These are phyloP conservation scores for Neonectria magnoliae DNA, from an alignment of 2,329 filamentous ascomycete species.

Conservation along the genomic window DNA sequence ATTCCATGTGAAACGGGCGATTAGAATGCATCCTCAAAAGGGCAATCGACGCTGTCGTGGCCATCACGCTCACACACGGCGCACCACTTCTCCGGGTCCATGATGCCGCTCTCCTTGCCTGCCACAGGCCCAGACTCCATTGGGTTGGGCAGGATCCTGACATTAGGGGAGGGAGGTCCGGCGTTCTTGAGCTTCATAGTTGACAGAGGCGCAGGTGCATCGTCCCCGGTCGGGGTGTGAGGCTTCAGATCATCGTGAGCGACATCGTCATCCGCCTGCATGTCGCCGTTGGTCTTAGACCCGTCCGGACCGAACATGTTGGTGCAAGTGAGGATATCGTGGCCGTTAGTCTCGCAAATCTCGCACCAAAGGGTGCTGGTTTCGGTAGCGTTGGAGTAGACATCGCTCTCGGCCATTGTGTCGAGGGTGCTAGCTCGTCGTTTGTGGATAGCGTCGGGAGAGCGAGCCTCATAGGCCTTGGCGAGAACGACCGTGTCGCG, in stretches of 20 bases:
- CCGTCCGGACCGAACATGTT: slow-evolving; percentile 78
- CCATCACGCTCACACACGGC: slow-evolving; percentile 95
- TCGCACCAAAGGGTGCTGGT: slow-evolving; percentile 87
- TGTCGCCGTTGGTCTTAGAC: slow-evolving; percentile 46
- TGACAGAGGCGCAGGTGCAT: slow-evolving; percentile 65
- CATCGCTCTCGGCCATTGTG: slow-evolving; percentile 76
- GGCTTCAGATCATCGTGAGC: slow-evolving; percentile 51
- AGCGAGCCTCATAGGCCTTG: slow-evolving; percentile 58
- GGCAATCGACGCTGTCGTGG: slow-evolving; percentile 95
- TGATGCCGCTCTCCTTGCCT: slow-evolving; percentile 79
- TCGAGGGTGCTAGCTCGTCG: slow-evolving; percentile 67
- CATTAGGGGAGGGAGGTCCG: slow-evolving; percentile 49
- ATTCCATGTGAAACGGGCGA: slow-evolving; percentile 15
- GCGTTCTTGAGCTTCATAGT: slow-evolving; percentile 60
- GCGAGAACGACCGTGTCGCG: slow-evolving; percentile 71
- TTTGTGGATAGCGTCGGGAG: slow-evolving; percentile 51
- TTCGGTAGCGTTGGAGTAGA: slow-evolving; percentile 76
- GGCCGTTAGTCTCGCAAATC: slow-evolving; percentile 90
- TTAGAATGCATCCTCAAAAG: slow-evolving; percentile 84
- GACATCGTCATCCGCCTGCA: slow-evolving; percentile 48
- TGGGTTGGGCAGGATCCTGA: slow-evolving; percentile 66
- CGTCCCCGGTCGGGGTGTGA: slow-evolving; percentile 56
- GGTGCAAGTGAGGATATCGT: slow-evolving; percentile 93
- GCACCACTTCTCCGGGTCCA: slow-evolving; percentile 94
- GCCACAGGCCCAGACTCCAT: slow-evolving; percentile 76